Percentiles rank a stretch among this genome's conserved stretches.
These are phyloP conservation scores for Abrus pulchellus DNA, from an alignment of 306 rosid genomes.

Conservation along the genomic window DNA sequence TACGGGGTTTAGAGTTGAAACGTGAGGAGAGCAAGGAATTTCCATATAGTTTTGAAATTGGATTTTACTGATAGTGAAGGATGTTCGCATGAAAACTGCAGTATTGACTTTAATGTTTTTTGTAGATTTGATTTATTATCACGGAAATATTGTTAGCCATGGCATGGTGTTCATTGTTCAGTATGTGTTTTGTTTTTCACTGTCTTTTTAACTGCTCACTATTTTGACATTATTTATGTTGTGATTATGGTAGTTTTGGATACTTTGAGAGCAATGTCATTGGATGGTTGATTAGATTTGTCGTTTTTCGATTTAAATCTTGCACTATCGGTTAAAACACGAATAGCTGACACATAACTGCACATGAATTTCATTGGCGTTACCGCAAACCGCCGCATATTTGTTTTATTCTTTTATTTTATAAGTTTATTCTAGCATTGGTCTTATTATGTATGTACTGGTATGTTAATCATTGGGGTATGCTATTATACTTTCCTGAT, in stretches of 20 bases:
- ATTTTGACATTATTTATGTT: not conserved
- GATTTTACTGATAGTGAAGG: not conserved
- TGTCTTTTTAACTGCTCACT: not conserved
- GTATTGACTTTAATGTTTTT: not conserved
- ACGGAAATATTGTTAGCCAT: not conserved
- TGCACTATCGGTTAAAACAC: not conserved
- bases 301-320: not conserved
- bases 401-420: not conserved
- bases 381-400: constrained; percentile 14
- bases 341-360: not conserved
- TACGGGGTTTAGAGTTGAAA: not conserved
- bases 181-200: not conserved
- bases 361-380: constrained; percentile 23
- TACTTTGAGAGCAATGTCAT: constrained; percentile 19
- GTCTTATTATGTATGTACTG: not conserved
- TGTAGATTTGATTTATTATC: not conserved
- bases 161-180: not conserved
- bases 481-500: constrained; percentile 27
- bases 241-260: constrained; percentile 11
- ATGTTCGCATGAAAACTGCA: constrained; percentile 7
- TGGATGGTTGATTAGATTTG: not conserved
- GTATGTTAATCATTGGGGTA: constrained; percentile 4
- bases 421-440: not conserved
- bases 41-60: constrained; percentile 1
- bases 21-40: not conserved